These are phyloP conservation scores for Botrytis porri DNA, from an alignment of 2,329 filamentous ascomycete genomes.

Conservation along the genomic window DNA sequence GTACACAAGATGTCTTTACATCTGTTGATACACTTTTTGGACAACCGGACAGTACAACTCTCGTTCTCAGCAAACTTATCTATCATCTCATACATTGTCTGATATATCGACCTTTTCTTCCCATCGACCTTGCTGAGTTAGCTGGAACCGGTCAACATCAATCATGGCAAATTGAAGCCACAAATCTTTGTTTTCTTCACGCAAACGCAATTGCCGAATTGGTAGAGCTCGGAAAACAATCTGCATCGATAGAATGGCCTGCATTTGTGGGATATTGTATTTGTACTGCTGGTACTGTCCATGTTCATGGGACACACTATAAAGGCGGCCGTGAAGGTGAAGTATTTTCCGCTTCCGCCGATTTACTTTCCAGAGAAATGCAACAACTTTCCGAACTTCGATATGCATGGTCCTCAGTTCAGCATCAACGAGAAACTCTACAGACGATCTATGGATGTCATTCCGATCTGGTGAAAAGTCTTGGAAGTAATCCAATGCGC, in stretches of 20 bases:
- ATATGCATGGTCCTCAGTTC: conserved; percentile 72
- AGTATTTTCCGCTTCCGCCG: conserved; percentile 59
- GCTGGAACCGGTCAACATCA: conserved; percentile 79
- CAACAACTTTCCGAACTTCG: conserved; percentile 73
- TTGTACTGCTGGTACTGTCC: conserved; percentile 81
- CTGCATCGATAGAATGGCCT: conserved; percentile 76
- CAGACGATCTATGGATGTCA: conserved; percentile 78
- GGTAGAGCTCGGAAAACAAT: conserved; percentile 68
- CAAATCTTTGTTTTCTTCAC: conserved; percentile 81
- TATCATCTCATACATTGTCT: conserved; percentile 86
- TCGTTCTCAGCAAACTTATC: conserved; percentile 80
- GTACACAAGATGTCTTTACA: conserved; percentile 75
- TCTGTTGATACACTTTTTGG: conserved; percentile 73
- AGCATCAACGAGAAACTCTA: conserved; percentile 76
- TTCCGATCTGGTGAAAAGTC: conserved; percentile 70
- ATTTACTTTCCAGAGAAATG: conserved; percentile 76
- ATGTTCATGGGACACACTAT: conserved; percentile 83
- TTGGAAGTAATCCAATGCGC: conserved; percentile 65
- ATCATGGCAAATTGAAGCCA: conserved; percentile 90
- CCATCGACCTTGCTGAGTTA: conserved; percentile 78
- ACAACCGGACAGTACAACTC: conserved; percentile 71
- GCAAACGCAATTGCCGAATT: conserved; percentile 85
- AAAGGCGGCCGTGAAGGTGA: conserved; percentile 42
- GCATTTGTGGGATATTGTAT: conserved; percentile 85
- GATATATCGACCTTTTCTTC: conserved; percentile 82